These are phyloP conservation scores for Phlegmacium glaucopus DNA, from an alignment of 768 basidiomycete genomes.

Conservation along the genomic window DNA sequence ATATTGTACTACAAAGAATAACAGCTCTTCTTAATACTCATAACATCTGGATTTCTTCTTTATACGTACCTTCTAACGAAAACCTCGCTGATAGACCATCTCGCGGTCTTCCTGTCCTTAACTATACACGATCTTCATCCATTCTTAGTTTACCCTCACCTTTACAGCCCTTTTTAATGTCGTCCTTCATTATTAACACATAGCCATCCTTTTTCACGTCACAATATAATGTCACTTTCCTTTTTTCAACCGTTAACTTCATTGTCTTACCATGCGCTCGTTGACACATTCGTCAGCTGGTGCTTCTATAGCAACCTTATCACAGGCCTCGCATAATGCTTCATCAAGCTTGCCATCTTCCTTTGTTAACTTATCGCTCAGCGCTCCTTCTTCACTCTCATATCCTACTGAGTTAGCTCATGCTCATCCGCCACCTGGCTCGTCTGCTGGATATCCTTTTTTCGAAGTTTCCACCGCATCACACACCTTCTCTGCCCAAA, in stretches of 20 bases:
- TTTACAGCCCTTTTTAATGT: not conserved
- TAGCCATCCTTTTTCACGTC: not conserved
- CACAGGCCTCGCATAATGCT: too few relatives aligned
- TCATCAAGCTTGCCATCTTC: too few relatives aligned
- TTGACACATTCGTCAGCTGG: too few relatives aligned
- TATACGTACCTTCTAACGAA: constrained; percentile 20
- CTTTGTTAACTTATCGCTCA: too few relatives aligned
- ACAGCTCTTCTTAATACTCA: constrained; percentile 17
- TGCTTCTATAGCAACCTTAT: too few relatives aligned
- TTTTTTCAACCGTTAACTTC: not conserved
- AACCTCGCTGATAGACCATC: constrained; percentile 22
- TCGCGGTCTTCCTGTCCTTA: constrained; percentile 6
- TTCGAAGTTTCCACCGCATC: not conserved
- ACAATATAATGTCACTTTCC: not conserved
- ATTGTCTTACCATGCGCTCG: too few relatives aligned
- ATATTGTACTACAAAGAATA: constrained; percentile 23
- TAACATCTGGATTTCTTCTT: constrained; percentile 20
- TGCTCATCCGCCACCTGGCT: not conserved
- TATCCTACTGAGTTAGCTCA: not conserved
- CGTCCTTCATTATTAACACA: not conserved
- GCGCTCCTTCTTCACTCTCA: not conserved
- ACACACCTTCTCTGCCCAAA: not conserved
- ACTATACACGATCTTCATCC: not conserved
- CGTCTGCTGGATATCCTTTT: not conserved
- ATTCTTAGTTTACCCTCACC: not conserved